Conservation (phyloP, 441 rosid species). For the Bruguiera hainesii region DNA sequence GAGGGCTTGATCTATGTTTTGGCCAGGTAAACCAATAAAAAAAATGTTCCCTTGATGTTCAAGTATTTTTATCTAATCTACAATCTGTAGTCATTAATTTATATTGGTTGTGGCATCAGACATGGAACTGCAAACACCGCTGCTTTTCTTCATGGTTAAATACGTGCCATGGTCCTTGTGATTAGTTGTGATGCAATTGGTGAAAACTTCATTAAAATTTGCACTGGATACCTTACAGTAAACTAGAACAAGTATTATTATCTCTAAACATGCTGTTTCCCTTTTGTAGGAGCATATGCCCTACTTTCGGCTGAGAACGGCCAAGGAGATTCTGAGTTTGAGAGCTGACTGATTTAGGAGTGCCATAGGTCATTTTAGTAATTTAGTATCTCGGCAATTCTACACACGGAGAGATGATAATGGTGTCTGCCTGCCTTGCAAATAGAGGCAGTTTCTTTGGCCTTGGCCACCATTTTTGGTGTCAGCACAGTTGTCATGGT, state of each 20-base stretch:
- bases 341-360: conserved; percentile 55
- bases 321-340: conserved; percentile 71
- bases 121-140: too few species aligned
- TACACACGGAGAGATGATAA: conserved; percentile 3
- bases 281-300: conserved; percentile 66
- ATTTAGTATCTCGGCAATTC: not conserved
- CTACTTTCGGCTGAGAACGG: conserved; percentile 80
- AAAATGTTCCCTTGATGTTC: not conserved
- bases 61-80: too few species aligned
- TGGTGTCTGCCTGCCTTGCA: conserved; percentile 1
- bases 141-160: not conserved
- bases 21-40: conserved; percentile 53
- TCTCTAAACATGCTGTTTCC: not conserved
- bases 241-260: too few species aligned
- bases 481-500: conserved; percentile 11
- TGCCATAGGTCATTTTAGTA: not conserved
- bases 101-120: not conserved
- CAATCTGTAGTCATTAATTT: not conserved
- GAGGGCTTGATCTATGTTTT: conserved; percentile 72
- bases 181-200: not conserved
- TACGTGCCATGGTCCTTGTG: not conserved
- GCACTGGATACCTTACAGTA: too few species aligned
- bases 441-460: conserved; percentile 4
- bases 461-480: conserved; percentile 3
- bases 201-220: not conserved